Percentiles rank a stretch among this genome's conserved stretches.
These are phyloP conservation scores for Phaeomoniella chlamydospora DNA, from an alignment of 2,329 filamentous ascomycete genomes.

Conservation along the genomic window DNA sequence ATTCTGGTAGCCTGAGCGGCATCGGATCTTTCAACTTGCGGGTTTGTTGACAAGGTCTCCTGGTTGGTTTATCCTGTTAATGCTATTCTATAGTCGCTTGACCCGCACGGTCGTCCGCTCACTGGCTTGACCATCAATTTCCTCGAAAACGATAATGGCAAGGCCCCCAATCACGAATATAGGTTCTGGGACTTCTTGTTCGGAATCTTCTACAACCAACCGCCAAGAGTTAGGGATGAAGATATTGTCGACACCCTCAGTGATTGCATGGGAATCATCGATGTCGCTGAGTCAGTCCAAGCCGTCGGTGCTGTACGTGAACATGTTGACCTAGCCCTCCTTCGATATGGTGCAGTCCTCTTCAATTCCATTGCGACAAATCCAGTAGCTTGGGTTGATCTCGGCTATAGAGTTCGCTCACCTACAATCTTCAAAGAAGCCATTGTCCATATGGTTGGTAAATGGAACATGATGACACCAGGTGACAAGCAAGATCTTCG, in stretches of 20 bases:
- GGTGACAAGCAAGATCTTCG: conserved; percentile 9
- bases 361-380: conserved; percentile 27
- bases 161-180: conserved; percentile 6
- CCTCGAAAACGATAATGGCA: conserved; percentile 19
- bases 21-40: conserved; percentile 6
- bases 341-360: conserved; percentile 30
- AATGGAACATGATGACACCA: conserved; percentile 12
- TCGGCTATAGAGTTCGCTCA: conserved; percentile 30
- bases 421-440: conserved; percentile 22
- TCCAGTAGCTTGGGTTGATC: conserved; percentile 30
- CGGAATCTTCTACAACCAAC: conserved; percentile 29
- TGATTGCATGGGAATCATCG: conserved; percentile 24
- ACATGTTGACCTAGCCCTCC: conserved; percentile 31
- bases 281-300: conserved; percentile 31
- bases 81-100: not conserved
- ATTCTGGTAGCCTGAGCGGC: conserved; percentile 2
- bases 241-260: conserved; percentile 23
- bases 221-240: conserved; percentile 23
- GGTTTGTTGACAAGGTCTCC: too few relatives aligned
- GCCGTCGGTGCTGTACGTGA: conserved; percentile 26
- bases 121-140: not conserved
- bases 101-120: conserved; percentile 1
- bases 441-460: conserved; percentile 16
- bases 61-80: not conserved
- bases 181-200: conserved; percentile 28